Base-by-base conservation (phyloP, 2,329 filamentous ascomycete genomes). In the Exophiala oligosperma region DNA sequence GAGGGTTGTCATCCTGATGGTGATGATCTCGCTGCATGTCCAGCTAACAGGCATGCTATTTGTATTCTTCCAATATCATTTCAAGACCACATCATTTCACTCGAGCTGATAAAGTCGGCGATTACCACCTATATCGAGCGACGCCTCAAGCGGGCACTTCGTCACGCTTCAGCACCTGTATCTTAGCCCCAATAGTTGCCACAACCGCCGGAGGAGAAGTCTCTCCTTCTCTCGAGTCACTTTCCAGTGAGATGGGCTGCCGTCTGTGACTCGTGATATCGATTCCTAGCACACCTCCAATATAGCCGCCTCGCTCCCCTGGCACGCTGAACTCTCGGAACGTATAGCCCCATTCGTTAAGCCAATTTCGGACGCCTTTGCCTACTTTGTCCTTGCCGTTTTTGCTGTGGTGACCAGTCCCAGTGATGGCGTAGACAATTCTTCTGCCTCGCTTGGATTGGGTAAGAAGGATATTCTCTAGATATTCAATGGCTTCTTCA, bases 361-460 rank as follows among this genome's bases (percentile, higher is more conserved):
- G 79, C 77, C 95, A 97, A 65, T 84, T 86, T 54, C 94, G 88
- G 62, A 97, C 87, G 1, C 92, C 92, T 76, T 96, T 96, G 70
- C 93, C 93, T 37, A 99, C 91, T 76, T 99, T 99, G 75, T 99
- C 94, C 74, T 97, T 97, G 68, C 94, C 93, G 71, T 97, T 97
- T 79, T 97, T 97, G 73, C 91, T 96, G 76, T 99, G 94, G 70
- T 97, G 92, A 2, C 93, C 94, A 1, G 93, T 97, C 46, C 94
- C 94, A 1, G 92, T 97, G 72, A 99, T 97, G 65, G 92, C 92
- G 72, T 97, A 99, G 43, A 99, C 84, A 2, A 93, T 90, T 23
- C 86, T 83, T 4, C 79, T 75, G 37, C 81, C 82, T 66, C 89
- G 86, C 64, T 85, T 81, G 64, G 81, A 83, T 69, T 97, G 94